Conservation (phyloP, 2,329 filamentous ascomycete species). For the Aspergillus clavatus region DNA sequence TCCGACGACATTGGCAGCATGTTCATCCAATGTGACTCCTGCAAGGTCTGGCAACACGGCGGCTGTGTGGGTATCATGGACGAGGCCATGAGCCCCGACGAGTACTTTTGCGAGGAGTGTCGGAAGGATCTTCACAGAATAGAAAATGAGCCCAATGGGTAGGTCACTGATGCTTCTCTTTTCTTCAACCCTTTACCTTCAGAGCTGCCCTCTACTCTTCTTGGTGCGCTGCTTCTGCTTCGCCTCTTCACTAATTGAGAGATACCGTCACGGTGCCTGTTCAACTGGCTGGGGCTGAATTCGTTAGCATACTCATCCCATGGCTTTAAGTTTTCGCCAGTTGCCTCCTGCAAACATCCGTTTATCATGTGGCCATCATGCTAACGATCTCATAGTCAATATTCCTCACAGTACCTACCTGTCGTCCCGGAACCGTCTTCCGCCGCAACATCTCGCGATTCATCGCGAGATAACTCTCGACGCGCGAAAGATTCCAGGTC, state of each 20-base stretch:
- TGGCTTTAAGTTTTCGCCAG: background rate
- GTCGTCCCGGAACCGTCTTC: constrained; percentile 48
- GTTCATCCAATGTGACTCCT: constrained; percentile 96
- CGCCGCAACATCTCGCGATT: constrained; percentile 40
- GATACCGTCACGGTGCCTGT: background rate
- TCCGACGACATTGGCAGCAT: constrained; percentile 86
- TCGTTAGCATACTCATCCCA: background rate
- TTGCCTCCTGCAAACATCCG: background rate
- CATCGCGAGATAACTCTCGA: constrained; percentile 37
- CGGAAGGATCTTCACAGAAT: constrained; percentile 87
- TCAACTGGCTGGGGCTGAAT: background rate
- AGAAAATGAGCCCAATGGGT: constrained; percentile 78
- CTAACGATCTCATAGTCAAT: constrained; percentile 47
- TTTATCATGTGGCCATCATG: constrained; percentile 14
- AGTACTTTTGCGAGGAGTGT: constrained; percentile 97
- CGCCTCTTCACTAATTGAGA: background rate
- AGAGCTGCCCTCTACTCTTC: background rate
- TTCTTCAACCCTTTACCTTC: background rate
- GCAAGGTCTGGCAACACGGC: constrained; percentile 98
- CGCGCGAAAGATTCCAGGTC: constrained; percentile 40
- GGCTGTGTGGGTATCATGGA: constrained; percentile 97
- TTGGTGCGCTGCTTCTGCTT: background rate
- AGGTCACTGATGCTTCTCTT: constrained; percentile 39
- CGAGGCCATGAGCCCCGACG: constrained; percentile 84
- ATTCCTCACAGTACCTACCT: constrained; percentile 61